Percentiles rank a stretch among this genome's conserved stretches.
phyloP scores from a whole-genome alignment of 2,329 filamentous ascomycete genomes.

The Claviceps sp. region DNA sequence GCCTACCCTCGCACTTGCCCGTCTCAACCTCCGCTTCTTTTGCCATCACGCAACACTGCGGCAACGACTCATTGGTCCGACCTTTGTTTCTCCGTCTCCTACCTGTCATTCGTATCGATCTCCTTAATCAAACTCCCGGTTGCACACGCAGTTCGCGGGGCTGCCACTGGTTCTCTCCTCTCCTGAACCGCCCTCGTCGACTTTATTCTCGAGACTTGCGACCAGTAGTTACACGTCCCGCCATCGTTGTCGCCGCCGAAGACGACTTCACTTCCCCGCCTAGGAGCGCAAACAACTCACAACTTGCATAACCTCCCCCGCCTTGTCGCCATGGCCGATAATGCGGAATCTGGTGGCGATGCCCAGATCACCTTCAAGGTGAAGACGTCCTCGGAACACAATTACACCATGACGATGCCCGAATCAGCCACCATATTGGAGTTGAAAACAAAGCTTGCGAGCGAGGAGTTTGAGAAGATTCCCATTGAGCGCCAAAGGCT shows the following conservation, averaged over 20 bases:
- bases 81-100: background rate
- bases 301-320: background rate
- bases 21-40: background rate
- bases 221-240: background rate
- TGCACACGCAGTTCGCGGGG: background rate
- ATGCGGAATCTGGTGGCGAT: constrained; percentile 46
- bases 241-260: background rate
- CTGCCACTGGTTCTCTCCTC: background rate
- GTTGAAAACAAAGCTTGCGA: constrained; percentile 78
- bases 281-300: background rate
- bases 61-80: background rate
- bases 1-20: background rate
- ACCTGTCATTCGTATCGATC: background rate
- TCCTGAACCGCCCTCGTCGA: background rate
- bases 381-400: constrained; percentile 87
- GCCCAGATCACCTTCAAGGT: constrained; percentile 87
- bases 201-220: too few relatives aligned
- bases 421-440: constrained; percentile 66
- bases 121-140: background rate
- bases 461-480: constrained; percentile 71
- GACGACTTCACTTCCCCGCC: background rate
- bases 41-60: background rate
- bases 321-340: constrained; percentile 47
- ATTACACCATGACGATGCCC: constrained; percentile 69
- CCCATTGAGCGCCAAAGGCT: constrained; percentile 80